Evolutionary conservation across 2,329 filamentous ascomycete species (phyloP).

Genomic region (Apiospora sp.): DNA sequence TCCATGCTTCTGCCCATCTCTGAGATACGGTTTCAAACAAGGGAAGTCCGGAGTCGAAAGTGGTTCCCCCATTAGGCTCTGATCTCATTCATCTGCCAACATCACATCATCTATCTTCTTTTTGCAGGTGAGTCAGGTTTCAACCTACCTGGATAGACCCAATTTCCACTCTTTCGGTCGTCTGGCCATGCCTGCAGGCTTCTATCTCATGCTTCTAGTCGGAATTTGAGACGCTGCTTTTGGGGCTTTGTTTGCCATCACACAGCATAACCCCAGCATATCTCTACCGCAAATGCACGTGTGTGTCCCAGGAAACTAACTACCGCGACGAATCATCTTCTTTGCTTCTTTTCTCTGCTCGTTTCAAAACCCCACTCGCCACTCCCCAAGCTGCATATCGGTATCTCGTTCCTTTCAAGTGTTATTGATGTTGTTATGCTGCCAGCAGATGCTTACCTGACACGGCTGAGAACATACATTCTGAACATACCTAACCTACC

Average conservation of each 20-base stretch:
- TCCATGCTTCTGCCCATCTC: not conserved
- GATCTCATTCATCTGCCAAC: slow-evolving; percentile 2
- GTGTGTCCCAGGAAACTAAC: not conserved
- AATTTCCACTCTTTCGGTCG: slow-evolving; percentile 2
- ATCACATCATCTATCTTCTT: not conserved
- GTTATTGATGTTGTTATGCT: too few relatives aligned
- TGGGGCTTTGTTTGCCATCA: not conserved
- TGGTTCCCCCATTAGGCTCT: not conserved
- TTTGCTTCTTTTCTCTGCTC: not conserved
- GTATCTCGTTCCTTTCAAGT: too few relatives aligned
- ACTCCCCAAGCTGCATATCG: not conserved
- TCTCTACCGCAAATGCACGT: not conserved
- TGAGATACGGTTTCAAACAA: slow-evolving; percentile 1
- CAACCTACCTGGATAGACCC: not conserved
- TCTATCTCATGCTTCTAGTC: not conserved
- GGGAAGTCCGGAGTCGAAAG: not conserved
- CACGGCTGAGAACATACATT: too few relatives aligned
- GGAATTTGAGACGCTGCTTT: not conserved
- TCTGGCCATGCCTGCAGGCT: not conserved
- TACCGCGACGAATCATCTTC: not conserved
- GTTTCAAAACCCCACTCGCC: not conserved
- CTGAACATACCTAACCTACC: too few relatives aligned
- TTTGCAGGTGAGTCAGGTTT: slow-evolving; percentile 15
- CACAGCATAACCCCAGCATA: slow-evolving; percentile 10
- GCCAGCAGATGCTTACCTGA: too few relatives aligned